A percentile compares a stretch with the other conserved stretches of the same genome.
phyloP scores from a whole-genome alignment of 2,329 filamentous ascomycete genomes.

The Aspergillus sergii region DNA sequence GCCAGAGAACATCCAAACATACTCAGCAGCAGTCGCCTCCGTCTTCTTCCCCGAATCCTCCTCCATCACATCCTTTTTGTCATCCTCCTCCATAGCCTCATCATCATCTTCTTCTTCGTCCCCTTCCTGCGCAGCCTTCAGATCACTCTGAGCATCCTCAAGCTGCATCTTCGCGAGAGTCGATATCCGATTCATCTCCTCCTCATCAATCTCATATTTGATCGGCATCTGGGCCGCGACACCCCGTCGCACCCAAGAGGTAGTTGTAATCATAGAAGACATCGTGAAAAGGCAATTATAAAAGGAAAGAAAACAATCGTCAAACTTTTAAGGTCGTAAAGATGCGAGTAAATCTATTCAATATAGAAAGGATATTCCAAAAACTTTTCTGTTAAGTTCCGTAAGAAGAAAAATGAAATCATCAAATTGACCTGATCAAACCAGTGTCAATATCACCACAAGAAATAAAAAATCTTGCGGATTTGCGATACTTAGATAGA shows the following conservation, averaged over 20 bases:
- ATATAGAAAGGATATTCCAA: not conserved
- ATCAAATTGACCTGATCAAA: not conserved
- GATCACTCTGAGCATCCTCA: conserved; percentile 86
- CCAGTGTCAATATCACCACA: not conserved
- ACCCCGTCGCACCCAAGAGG: conserved; percentile 75
- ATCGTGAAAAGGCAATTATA: conserved; percentile 29
- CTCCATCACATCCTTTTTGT: conserved; percentile 28
- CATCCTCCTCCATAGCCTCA: conserved; percentile 29
- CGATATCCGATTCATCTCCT: conserved; percentile 75
- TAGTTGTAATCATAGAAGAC: conserved; percentile 71
- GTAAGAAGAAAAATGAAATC: not conserved
- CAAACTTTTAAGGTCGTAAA: conserved; percentile 6
- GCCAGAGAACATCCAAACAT: conserved; percentile 1
- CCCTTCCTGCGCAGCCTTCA: conserved; percentile 68
- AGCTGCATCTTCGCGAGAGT: conserved; percentile 76
- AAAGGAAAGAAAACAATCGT: conserved; percentile 5
- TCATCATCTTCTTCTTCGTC: conserved; percentile 46
- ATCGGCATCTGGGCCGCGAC: conserved; percentile 75
- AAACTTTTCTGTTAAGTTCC: not conserved
- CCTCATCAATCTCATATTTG: conserved; percentile 75
- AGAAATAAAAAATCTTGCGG: not conserved
- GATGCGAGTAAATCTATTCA: conserved; percentile 2
- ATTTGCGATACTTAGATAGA: not conserved
- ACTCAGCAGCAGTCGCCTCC: conserved; percentile 8
- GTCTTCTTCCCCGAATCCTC: conserved; percentile 26